Evolutionary conservation across 352 stramenopile genomes (phyloP), one percentile per base, ranked within the genome.

Genomic region (Globisporangium acanthophoron): DNA sequence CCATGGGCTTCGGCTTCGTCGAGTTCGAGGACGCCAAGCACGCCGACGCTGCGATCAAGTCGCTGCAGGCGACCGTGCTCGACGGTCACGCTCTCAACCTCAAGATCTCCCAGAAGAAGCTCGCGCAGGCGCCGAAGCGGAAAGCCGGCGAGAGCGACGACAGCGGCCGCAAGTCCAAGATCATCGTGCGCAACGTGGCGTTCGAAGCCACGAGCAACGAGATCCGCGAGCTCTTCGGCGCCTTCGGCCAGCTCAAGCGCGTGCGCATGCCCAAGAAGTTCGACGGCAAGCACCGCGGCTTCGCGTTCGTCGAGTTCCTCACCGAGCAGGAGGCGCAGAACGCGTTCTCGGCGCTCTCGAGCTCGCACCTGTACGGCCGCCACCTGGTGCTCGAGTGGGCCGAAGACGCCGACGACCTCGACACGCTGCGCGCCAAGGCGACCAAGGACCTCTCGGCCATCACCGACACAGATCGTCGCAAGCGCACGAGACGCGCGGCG

Each of bases 1-100:
- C 94, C 18, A 98, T 99, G 92, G 97, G 97, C 29, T 99, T 98
- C 80, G 97, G 97, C n/a, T 99, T 99, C 79, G 94, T 99, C 46
- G 97, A 99, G 78, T 99, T 98, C 68, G 68, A 78, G 20, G 87
- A 94, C 45, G 71, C 87, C 58, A 90, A 90, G 51, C 60, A 90
- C 51, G 96, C 91, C 9, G 83, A 94, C 31, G 88, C 87, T 46
- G 96, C 94, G 13, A 71, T 96, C 39, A 63, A 80, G 58, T 70
- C 66, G 44, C 69, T 94, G 31, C 86, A 95, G 46, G 69, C 76
- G 49, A 96, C 82, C 24, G 74, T 98, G 11, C 67, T 99, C 20
- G 96, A 99, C 72, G 96, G 93, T 31, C 96, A 99, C 70, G 83
- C 88, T 33, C 72, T 99, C 31, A 91, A 98, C 59, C 73, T 99